These are phyloP conservation scores for Rosa hybrid DNA, from an alignment of 331 rosid species.

Conservation along the genomic window DNA sequence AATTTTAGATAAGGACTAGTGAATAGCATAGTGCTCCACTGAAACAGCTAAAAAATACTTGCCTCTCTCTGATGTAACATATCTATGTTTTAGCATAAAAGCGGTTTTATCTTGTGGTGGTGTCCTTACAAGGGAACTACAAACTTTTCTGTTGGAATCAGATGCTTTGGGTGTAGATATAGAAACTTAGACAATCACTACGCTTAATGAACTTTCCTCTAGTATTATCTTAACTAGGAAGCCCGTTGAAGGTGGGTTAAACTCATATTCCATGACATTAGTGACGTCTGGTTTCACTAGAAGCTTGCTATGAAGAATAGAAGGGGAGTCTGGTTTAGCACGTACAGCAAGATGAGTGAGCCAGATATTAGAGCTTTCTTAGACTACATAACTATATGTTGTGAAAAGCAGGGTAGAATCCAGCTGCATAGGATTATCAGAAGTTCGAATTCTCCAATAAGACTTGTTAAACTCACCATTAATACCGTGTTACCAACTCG, in stretches of 20 bases:
- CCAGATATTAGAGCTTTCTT: slow-evolving; percentile 9
- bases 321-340: neutral
- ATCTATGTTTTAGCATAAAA: neutral
- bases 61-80: neutral
- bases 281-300: neutral
- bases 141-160: neutral
- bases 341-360: neutral
- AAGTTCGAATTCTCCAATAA: neutral
- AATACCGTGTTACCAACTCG: neutral
- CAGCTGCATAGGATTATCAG: slow-evolving; percentile 10
- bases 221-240: neutral
- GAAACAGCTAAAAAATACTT: neutral
- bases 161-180: neutral
- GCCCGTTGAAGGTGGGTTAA: neutral
- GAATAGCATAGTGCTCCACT: neutral
- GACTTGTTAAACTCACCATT: neutral
- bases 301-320: neutral
- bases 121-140: neutral
- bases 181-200: neutral
- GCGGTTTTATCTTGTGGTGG: neutral
- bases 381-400: neutral
- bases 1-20: neutral
- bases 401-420: neutral
- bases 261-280: neutral
- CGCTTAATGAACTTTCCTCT: neutral